These are phyloP conservation scores for Aspergillus olivimuriae DNA, from an alignment of 495 filamentous ascomycete species.

Conservation along the genomic window DNA sequence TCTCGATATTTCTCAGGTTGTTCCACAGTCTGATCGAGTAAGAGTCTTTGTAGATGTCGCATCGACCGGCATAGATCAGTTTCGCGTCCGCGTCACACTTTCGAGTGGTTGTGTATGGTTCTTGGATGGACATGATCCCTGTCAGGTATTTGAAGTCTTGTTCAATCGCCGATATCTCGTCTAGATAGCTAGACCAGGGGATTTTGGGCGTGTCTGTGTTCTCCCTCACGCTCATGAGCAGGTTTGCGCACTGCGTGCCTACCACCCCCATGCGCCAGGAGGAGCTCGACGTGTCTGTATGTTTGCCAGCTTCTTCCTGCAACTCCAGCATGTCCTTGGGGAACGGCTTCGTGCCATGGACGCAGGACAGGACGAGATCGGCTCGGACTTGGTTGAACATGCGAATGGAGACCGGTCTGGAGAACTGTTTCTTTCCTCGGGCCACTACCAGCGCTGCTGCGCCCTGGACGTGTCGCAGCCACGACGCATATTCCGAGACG, in stretches of 20 bases:
- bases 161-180: conserved; percentile 14
- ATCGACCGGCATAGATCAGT: conserved; percentile 17
- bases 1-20: conserved; percentile 17
- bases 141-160: conserved; percentile 11
- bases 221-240: conserved; percentile 8
- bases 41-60: conserved; percentile 12
- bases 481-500: conserved; percentile 37
- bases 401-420: conserved; percentile 33
- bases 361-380: conserved; percentile 19
- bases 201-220: background rate
- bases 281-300: conserved; percentile 12
- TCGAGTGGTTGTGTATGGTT: conserved; percentile 19
- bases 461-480: conserved; percentile 49
- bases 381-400: conserved; percentile 51
- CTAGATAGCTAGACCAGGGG: conserved; percentile 12
- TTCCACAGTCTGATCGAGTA: conserved; percentile 28
- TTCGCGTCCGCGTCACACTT: conserved; percentile 3
- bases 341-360: conserved; percentile 14
- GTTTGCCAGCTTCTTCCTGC: conserved; percentile 21
- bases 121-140: conserved; percentile 13
- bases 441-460: conserved; percentile 43
- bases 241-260: conserved; percentile 13
- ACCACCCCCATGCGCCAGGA: conserved; percentile 20
- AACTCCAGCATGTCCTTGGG: conserved; percentile 18
- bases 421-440: conserved; percentile 46